phyloP scores from a whole-genome alignment of 2,329 filamentous ascomycete species.

The Leptosphaerulina australis region DNA sequence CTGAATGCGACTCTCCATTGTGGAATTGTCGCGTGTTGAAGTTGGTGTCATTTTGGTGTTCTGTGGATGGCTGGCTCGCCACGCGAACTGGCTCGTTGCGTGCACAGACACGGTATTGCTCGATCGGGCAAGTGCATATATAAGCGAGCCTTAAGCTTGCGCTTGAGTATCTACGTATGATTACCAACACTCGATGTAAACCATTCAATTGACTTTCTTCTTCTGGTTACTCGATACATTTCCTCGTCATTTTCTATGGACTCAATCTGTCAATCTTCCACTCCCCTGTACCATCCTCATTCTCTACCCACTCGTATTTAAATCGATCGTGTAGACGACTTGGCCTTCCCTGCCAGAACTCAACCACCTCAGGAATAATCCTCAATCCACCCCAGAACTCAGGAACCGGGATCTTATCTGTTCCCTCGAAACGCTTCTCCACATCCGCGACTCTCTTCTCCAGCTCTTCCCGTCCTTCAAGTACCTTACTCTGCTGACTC shows the following conservation, averaged over 20 bases:
- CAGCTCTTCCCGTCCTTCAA: conserved; percentile 72
- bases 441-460: conserved; percentile 78
- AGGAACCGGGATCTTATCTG: conserved; percentile 84
- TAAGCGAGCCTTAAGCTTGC: not conserved
- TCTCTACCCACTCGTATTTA: conserved; percentile 70
- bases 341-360: conserved; percentile 95
- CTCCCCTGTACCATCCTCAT: conserved; percentile 50
- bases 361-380: conserved; percentile 81
- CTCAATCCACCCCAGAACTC: conserved; percentile 94
- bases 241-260: conserved; percentile 55
- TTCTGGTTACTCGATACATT: not conserved
- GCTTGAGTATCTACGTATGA: not conserved
- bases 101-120: no score
- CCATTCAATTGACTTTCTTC: not conserved
- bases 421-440: conserved; percentile 74
- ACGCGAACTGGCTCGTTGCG: no score
- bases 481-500: conserved; percentile 81
- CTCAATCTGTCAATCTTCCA: conserved; percentile 78
- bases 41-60: not conserved
- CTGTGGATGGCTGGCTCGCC: no score
- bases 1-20: not conserved
- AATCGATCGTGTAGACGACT: conserved; percentile 95
- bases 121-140: not conserved
- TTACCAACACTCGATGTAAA: not conserved
- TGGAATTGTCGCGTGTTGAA: not conserved